Conservation (phyloP, 2,329 filamentous ascomycete species). For the Kalmusia sp. region DNA sequence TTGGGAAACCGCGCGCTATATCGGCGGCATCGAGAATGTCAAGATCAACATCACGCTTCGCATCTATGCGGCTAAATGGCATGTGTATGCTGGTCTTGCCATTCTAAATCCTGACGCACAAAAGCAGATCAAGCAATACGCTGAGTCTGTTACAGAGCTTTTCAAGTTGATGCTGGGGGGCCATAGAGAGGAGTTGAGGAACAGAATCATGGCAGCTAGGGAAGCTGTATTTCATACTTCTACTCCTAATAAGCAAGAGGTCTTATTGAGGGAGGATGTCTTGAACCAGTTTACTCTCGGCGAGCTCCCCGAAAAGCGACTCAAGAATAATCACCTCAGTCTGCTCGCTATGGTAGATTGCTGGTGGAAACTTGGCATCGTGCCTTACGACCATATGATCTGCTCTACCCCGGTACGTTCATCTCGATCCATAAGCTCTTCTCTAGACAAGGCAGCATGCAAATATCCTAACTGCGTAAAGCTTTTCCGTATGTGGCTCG, state of each 20-base stretch:
- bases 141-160: slow-evolving; percentile 86
- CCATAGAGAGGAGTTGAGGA: slow-evolving; percentile 74
- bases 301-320: slow-evolving; percentile 68
- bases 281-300: slow-evolving; percentile 89
- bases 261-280: slow-evolving; percentile 80
- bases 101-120: slow-evolving; percentile 95
- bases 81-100: slow-evolving; percentile 96
- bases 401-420: slow-evolving; percentile 83
- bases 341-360: slow-evolving; percentile 97
- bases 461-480: slow-evolving; percentile 41
- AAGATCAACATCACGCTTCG: slow-evolving; percentile 98
- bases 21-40: slow-evolving; percentile 97
- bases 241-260: slow-evolving; percentile 58
- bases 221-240: slow-evolving; percentile 61
- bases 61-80: slow-evolving; percentile 99
- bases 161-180: slow-evolving; percentile 97
- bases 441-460: neutral
- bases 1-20: slow-evolving; percentile 94
- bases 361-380: slow-evolving; percentile 92
- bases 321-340: slow-evolving; percentile 92
- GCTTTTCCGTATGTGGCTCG: slow-evolving; percentile 94
- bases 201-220: slow-evolving; percentile 80
- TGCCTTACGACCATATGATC: slow-evolving; percentile 99
- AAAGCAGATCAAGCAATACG: slow-evolving; percentile 93
- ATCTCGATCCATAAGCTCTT: neutral